A percentile compares a stretch with the other conserved stretches of the same genome.
Evolutionary conservation across 225 moss, liverwort and hornwort genomes (phyloP).

Genomic region (Physcomitrium patens): DNA sequence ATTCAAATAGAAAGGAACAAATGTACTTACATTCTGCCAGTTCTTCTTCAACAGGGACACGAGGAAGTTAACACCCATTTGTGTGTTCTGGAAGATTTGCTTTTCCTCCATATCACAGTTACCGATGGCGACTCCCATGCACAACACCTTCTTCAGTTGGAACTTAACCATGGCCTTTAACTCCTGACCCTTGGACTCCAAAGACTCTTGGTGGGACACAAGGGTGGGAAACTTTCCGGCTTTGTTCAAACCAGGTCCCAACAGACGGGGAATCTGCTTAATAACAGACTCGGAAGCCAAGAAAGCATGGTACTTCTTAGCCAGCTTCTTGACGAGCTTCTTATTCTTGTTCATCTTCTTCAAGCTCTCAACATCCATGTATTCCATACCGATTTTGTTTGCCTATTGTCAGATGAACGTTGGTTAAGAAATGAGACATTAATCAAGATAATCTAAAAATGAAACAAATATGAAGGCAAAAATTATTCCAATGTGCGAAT

Average conservation of each 20-base stretch:
- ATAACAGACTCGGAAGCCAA: slow-evolving; percentile 63
- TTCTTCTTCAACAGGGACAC: slow-evolving; percentile 66
- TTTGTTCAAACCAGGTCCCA: slow-evolving; percentile 58
- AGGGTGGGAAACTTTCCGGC: slow-evolving; percentile 66
- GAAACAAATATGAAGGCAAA: too few relatives aligned
- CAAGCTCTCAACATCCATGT: slow-evolving; percentile 65
- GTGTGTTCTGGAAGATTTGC: slow-evolving; percentile 60
- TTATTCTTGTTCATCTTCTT: slow-evolving; percentile 72
- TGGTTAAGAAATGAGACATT: too few relatives aligned
- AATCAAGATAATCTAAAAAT: too few relatives aligned
- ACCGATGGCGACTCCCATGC: slow-evolving; percentile 65
- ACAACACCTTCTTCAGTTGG: slow-evolving; percentile 66
- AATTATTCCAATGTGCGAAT: too few relatives aligned
- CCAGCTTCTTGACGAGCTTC: slow-evolving; percentile 67
- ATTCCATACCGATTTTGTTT: slow-evolving; percentile 52
- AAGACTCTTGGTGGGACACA: slow-evolving; percentile 64
- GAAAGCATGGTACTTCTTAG: slow-evolving; percentile 60
- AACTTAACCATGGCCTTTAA: slow-evolving; percentile 72
- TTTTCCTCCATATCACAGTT: slow-evolving; percentile 66
- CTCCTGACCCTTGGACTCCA: slow-evolving; percentile 63
- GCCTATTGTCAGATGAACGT: slow-evolving; percentile 29
- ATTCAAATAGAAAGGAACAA: fast-evolving
- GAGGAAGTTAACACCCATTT: slow-evolving; percentile 69
- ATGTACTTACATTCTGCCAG: slow-evolving; percentile 47
- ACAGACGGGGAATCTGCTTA: slow-evolving; percentile 56